Evolutionary conservation across 2,329 filamentous ascomycete species (phyloP).

Genomic region (Botrytis tulipae): DNA sequence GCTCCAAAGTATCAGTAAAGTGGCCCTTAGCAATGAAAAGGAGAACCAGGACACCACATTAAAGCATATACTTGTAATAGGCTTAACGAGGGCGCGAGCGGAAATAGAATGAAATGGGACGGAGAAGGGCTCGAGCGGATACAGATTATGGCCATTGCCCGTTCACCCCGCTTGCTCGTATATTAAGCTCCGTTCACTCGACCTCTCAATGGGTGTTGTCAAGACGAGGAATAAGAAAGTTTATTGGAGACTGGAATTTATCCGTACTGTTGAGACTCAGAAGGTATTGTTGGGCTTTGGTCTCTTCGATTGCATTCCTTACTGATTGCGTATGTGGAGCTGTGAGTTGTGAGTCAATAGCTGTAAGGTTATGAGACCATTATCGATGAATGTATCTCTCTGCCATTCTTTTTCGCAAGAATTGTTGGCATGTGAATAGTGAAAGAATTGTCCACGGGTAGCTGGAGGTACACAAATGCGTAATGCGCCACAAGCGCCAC

Average conservation of each 20-base stretch:
- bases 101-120: not conserved
- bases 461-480: not conserved
- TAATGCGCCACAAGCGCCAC: constrained; percentile 2
- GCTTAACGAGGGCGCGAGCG: not conserved
- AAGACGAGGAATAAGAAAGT: not conserved
- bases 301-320: not conserved
- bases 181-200: not conserved
- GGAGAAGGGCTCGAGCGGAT: not conserved
- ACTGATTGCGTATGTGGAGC: not conserved
- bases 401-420: not conserved
- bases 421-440: not conserved
- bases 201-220: no score
- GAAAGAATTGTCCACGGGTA: no score
- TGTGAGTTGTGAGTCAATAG: not conserved
- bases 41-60: not conserved
- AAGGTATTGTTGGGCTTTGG: not conserved
- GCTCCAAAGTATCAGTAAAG: not conserved
- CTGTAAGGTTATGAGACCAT: not conserved
- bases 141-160: not conserved
- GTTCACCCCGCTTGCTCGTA: not conserved
- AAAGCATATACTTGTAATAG: not conserved
- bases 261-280: not conserved
- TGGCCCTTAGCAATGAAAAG: not conserved
- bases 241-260: no score
- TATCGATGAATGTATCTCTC: not conserved